Conservation (phyloP, 192 early-diverging fungal genomes). For the Thamnidium elegans region DNA sequence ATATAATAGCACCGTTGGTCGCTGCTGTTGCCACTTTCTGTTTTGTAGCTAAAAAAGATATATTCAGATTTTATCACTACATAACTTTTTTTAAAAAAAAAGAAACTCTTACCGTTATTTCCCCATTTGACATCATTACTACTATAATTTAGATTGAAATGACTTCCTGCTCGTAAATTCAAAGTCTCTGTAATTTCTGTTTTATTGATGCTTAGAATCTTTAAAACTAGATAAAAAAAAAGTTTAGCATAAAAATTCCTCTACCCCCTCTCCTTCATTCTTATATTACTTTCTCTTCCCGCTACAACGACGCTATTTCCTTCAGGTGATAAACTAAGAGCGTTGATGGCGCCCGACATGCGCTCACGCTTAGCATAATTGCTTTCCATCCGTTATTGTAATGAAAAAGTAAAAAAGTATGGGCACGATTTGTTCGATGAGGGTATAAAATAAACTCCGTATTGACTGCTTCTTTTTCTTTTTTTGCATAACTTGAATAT, state of each 20-base stretch:
- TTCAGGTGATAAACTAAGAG: conserved; percentile 63
- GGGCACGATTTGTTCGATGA: too few relatives aligned
- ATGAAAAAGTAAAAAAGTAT: too few relatives aligned
- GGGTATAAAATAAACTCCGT: too few relatives aligned
- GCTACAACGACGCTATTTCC: conserved; percentile 58
- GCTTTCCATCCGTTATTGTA: too few relatives aligned
- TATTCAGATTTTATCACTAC: too few relatives aligned
- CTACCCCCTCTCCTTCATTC: background rate
- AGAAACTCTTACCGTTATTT: conserved; percentile 43
- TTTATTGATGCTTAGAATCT: conserved; percentile 58
- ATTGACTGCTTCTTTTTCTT: too few relatives aligned
- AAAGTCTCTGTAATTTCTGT: conserved; percentile 54
- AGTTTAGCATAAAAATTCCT: background rate
- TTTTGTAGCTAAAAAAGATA: conserved; percentile 43
- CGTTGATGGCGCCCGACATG: conserved; percentile 43
- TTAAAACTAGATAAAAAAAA: conserved; percentile 52
- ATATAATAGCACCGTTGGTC: conserved; percentile 65
- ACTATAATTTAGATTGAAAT: conserved; percentile 51
- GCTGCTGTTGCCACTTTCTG: conserved; percentile 70
- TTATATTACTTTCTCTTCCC: conserved; percentile 61
- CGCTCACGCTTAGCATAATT: conserved; percentile 12
- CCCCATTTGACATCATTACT: conserved; percentile 83
- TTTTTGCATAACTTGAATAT: too few relatives aligned
- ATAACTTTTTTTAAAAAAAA: background rate
- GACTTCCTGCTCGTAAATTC: conserved; percentile 63